Percentiles rank a stretch among this genome's conserved stretches.
Conservation (phyloP, 768 basidiomycete species). For the Boletus reticuloceps region DNA sequence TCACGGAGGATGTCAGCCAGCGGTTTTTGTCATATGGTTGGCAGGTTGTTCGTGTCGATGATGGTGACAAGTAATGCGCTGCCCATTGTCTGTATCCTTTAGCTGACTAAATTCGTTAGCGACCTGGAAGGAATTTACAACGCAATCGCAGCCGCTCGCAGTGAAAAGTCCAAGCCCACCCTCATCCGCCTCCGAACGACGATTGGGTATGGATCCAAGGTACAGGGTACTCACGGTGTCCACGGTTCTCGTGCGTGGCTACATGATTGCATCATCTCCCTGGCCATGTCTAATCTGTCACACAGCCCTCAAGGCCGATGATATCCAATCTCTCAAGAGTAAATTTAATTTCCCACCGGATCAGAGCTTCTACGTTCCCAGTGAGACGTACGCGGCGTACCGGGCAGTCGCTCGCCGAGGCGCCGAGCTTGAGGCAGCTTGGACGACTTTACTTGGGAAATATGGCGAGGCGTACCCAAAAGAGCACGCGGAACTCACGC, state of each 20-base stretch:
- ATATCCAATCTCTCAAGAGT: conserved; percentile 77
- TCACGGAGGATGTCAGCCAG: conserved; percentile 90
- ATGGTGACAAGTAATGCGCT: conserved; percentile 66
- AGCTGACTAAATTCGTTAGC: conserved; percentile 36
- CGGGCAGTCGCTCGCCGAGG: conserved; percentile 66
- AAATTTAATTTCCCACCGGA: conserved; percentile 82
- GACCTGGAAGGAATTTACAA: conserved; percentile 76
- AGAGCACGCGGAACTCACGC: conserved; percentile 82
- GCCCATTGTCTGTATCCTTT: neutral
- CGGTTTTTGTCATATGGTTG: conserved; percentile 92
- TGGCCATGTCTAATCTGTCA: conserved; percentile 4
- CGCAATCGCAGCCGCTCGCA: conserved; percentile 75
- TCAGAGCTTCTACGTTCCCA: conserved; percentile 73
- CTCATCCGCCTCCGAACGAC: conserved; percentile 85
- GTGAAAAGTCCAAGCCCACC: conserved; percentile 79
- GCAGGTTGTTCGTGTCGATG: conserved; percentile 83
- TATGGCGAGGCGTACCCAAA: conserved; percentile 80
- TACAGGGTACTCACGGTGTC: conserved; percentile 91
- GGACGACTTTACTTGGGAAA: conserved; percentile 63
- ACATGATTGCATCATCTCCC: neutral
- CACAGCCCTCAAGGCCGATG: conserved; percentile 88
- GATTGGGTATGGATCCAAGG: conserved; percentile 92
- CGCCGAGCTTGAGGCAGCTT: conserved; percentile 67
- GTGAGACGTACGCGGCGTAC: conserved; percentile 70
- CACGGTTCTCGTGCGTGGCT: conserved; percentile 82